Base-by-base conservation (phyloP, 768 basidiomycete genomes). In the Tylopilus intermedius region DNA sequence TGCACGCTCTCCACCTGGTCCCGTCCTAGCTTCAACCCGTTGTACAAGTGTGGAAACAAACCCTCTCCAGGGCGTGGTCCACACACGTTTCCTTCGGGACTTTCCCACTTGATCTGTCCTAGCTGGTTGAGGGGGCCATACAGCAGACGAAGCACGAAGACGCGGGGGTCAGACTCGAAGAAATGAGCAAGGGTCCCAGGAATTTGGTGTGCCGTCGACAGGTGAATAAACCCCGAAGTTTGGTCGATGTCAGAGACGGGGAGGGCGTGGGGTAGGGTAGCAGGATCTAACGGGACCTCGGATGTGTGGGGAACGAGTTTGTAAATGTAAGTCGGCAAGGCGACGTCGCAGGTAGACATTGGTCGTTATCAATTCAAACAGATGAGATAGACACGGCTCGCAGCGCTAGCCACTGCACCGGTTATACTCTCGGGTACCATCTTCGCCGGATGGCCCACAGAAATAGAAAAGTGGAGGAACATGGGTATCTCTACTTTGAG, bases 11-110 rank as follows among this genome's bases (percentile, higher is more conserved):
- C 75, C 2, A 82, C 65, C 58, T 81, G 76, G 0, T 62, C 64
- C 15, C 60, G 71, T 13, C 79, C 80, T 21, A 83, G 55, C 44
- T 58, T 67, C 13, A 74, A 51, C 6, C 67, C 63, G 46, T 79
- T 81, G 51, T 81, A 80, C 26, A 83, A 49, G 57, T 83, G 82
- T 1, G 81, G 80, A 51, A 80, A 83, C 49, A 77, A 47, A 4
- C 75, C 73, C 51, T 79, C 73, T 22, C 66, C 74, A 3, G 75
- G 74, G 4, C 74, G 59, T 15, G 72, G 68, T 8, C 79, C 79
- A 10, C 67, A 68, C 51, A 72, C 69, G 2, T 67, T 61, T 24
- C 65, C 70, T 37, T 74, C 68, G 0, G 76, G 73, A 51, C 71
- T 67, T 51, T 83, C 80, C 80, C 81, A 83, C 53, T 65, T 71